Base-by-base conservation (phyloP, 2,329 filamentous ascomycete species). In the Alternaria incomplexa region DNA sequence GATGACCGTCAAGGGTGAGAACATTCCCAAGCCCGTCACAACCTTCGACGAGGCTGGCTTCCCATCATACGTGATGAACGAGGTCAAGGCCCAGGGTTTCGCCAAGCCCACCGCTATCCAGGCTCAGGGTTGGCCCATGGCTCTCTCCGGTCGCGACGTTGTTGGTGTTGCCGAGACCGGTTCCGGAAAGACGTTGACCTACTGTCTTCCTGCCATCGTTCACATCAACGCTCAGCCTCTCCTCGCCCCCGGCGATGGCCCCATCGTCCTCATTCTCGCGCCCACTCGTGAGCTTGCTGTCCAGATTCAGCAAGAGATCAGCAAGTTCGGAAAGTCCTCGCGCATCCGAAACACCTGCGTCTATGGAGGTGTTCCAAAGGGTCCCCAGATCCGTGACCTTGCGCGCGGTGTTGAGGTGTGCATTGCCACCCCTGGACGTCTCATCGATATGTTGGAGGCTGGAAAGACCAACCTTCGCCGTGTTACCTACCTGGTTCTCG, bases 211-310 rank as follows among this genome's bases (percentile, higher is more conserved):
- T 62, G 93, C 96, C 60, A 99, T 99, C 72, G 96, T 99, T 65
- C 96, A 99, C 87, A 99, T 99, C 87, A 98, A 99, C 83, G 96
- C 96, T 51, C 96, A 99, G 83, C 96, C 96, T 72, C 92, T 99
- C 47, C 89, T 99, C 66, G 92, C 94, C 25, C 95, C 93, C 43
- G 96, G 96, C 64, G 96, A 98, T 78, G 96, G 96, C 54, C 96
- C 96, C 43, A 99, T 99, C 72, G 96, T 98, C 63, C 88, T 99
- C 61, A 93, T 99, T 66, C 89, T 99, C 51, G 96, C 96, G 44
- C 96, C 96, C 25, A 99, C 96, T 52, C 93, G 96, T 88, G 96
- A 99, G 85, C 87, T 99, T 80, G 96, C 96, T 66, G 96, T 98
- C 62, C 96, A 99, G 84, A 99, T 99, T 80, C 95, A 99, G 83